phyloP scores from a whole-genome alignment of 495 filamentous ascomycete genomes.

The Lasiosphaeria hispida region DNA sequence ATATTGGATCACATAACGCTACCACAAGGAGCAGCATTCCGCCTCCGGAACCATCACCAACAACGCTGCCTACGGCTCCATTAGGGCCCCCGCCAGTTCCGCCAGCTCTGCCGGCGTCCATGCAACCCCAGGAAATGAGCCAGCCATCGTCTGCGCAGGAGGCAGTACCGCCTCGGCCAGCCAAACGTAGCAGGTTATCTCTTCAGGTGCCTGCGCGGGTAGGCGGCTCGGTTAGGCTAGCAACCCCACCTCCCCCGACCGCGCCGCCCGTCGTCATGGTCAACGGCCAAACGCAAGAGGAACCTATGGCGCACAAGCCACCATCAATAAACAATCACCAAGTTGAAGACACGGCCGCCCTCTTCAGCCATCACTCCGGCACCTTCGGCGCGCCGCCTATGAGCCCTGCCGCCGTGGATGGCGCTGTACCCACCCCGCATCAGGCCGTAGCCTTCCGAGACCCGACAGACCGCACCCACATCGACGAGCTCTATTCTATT shows the following conservation, averaged over 20 bases:
- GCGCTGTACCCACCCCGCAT: slow-evolving; percentile 6
- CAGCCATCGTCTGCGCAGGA: slow-evolving; percentile 27
- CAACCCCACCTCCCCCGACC: slow-evolving; percentile 59
- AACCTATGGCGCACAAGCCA: slow-evolving; percentile 27
- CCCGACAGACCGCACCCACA: slow-evolving; percentile 45
- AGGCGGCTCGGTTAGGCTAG: slow-evolving; percentile 72
- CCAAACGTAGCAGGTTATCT: slow-evolving; percentile 60
- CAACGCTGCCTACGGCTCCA: slow-evolving; percentile 14
- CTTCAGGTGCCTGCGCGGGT: slow-evolving; percentile 77
- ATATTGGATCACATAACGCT: slow-evolving; percentile 29
- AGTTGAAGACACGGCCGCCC: not conserved
- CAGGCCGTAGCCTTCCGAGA: slow-evolving; percentile 23
- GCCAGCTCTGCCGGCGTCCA: slow-evolving; percentile 19
- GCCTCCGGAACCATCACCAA: not conserved
- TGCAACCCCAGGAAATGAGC: slow-evolving; percentile 19
- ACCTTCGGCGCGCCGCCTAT: too few species aligned
- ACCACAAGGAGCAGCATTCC: slow-evolving; percentile 18
- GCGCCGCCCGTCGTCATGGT: slow-evolving; percentile 54
- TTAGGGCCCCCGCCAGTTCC: slow-evolving; percentile 6
- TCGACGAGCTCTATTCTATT: slow-evolving; percentile 44
- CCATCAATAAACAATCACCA: slow-evolving; percentile 4
- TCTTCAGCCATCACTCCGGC: slow-evolving; percentile 13
- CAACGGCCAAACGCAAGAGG: slow-evolving; percentile 48
- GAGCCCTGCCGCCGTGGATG: not conserved
- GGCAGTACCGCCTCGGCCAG: slow-evolving; percentile 27